Evolutionary conservation across 2,329 filamentous ascomycete genomes (phyloP).

Genomic region (Aspergillus floridensis): DNA sequence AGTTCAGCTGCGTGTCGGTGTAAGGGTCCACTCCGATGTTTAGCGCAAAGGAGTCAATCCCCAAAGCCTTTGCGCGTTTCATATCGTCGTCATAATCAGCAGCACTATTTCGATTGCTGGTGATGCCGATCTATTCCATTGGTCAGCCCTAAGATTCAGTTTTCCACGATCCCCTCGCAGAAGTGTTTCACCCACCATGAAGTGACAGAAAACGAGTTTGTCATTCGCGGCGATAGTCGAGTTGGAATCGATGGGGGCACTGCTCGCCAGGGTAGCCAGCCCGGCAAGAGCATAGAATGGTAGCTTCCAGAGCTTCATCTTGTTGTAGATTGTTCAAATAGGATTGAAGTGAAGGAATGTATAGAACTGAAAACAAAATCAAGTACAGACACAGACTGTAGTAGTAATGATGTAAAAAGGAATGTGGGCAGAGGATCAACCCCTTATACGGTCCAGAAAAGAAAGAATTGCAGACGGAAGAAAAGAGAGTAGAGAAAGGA

Average conservation of each 20-base stretch:
- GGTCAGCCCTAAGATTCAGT: background rate
- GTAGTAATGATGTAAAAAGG: background rate
- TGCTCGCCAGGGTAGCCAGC: background rate
- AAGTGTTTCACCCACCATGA: slow-evolving; percentile 36
- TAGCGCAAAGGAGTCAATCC: slow-evolving; percentile 52
- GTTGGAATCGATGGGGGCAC: slow-evolving; percentile 11
- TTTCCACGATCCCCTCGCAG: background rate
- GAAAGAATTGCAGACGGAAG: background rate
- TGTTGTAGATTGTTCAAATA: background rate
- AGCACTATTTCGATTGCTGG: slow-evolving; percentile 42
- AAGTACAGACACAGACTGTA: background rate
- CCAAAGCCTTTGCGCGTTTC: slow-evolving; percentile 42
- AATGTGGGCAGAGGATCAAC: background rate
- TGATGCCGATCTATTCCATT: slow-evolving; percentile 44
- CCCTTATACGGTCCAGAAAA: background rate
- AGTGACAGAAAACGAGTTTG: slow-evolving; percentile 45
- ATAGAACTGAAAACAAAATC: background rate
- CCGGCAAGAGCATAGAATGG: slow-evolving; percentile 15
- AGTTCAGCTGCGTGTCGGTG: slow-evolving; percentile 47
- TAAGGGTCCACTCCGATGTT: slow-evolving; percentile 50
- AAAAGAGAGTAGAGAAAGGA: background rate
- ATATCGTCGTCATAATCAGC: slow-evolving; percentile 51
- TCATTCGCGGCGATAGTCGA: slow-evolving; percentile 12
- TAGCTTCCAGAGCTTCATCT: slow-evolving; percentile 17
- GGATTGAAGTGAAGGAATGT: background rate